Base-by-base conservation (phyloP, 305 asterid species). In the Rubia peregrina region DNA sequence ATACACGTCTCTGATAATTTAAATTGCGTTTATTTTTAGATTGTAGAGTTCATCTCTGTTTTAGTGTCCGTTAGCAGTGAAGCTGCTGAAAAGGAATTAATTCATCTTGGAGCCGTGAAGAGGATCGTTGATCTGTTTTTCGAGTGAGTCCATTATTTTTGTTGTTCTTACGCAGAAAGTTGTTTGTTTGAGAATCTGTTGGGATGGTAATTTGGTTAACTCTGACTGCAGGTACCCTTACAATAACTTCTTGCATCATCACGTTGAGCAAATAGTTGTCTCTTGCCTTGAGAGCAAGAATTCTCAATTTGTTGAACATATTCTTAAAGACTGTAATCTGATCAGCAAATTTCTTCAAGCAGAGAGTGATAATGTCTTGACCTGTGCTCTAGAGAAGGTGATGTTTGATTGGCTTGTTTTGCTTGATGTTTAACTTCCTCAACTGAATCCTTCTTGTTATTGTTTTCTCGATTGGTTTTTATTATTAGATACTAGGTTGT, bases 1-100 rank as follows among this genome's bases (percentile, higher is more conserved):
- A n/a, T 12, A 12, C 43, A 40, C 7, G 43, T 40, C 6, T 61
- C 66, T 62, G 62, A 21, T 57, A 22, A 36, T 44, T 74, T 65
- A 56, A 42, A 41, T 67, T 21, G 56, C 68, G n/a, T 74, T 69
- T 43, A 71, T 70, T 86, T 65, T 79, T 94, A 94, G 99, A 88
- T 94, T 69, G 79, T 94, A 75, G 99, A 94, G 88, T 89, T 94
- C 85, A 88, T 94, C 81, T 89, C 99, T 65, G 98, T 94, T 82
- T 82, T 94, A 77, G 89, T 89, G 80, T 82, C 85, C 69, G 91
- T 86, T 72, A 78, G 90, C 72, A 91, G 85, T 78, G 95, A 89
- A 76, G 89, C 84, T 77, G 98, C 95, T 73, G 99, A 91, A 79
- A 87, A 86, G 80, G 96, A 94, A 83, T 80, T 94, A 83, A 87